Percentiles rank a stretch among this genome's conserved stretches.
phyloP scores from a whole-genome alignment of 495 filamentous ascomycete genomes.

The Neurospora sp. region DNA sequence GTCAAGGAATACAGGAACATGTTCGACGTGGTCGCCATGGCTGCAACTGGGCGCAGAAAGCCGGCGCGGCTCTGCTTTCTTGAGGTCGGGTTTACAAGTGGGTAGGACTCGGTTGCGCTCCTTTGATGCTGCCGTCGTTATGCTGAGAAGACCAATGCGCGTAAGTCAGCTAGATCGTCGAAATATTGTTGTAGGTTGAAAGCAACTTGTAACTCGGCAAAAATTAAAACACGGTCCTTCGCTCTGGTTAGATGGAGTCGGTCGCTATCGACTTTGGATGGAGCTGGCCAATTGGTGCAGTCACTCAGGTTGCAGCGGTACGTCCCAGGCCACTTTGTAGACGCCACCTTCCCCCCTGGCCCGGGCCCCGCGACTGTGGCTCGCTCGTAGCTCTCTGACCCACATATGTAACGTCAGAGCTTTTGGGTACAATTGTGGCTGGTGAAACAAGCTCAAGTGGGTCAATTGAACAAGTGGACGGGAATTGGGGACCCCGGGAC shows the following conservation, averaged over 20 bases:
- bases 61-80: conserved; percentile 36
- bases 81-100: neutral
- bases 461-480: neutral
- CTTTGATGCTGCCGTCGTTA: neutral
- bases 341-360: neutral
- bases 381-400: neutral
- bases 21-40: conserved; percentile 91
- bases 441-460: neutral
- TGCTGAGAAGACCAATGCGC: neutral
- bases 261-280: neutral
- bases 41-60: conserved; percentile 39
- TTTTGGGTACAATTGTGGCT: neutral
- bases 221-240: neutral
- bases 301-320: neutral
- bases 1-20: conserved; percentile 98
- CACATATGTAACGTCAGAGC: neutral
- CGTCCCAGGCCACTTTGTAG: neutral
- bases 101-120: neutral
- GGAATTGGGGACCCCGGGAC: neutral
- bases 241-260: neutral
- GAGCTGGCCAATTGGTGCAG: neutral
- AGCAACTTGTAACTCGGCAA: conserved; percentile 1
- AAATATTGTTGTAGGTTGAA: neutral
- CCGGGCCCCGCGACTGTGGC: neutral
- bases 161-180: neutral